These are phyloP conservation scores for Fusarium setosum DNA, from an alignment of 2,329 filamentous ascomycete species.

Conservation along the genomic window DNA sequence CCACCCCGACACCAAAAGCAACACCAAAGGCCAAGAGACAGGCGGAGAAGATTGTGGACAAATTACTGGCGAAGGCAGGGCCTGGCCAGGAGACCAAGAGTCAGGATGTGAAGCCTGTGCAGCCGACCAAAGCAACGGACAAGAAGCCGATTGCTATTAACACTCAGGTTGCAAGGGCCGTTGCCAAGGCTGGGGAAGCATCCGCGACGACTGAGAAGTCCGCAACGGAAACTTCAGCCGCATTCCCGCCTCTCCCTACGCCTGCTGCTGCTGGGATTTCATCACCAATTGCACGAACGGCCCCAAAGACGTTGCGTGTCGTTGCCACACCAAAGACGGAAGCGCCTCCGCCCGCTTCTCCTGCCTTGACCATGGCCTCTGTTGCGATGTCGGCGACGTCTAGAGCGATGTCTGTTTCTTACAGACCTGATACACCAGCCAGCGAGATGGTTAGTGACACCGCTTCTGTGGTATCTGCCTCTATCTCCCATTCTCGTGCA, in stretches of 20 bases:
- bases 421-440: constrained; percentile 77
- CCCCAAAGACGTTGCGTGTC: constrained; percentile 76
- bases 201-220: constrained; percentile 47
- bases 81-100: constrained; percentile 26
- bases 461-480: constrained; percentile 78
- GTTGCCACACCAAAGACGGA: constrained; percentile 75
- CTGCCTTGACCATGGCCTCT: constrained; percentile 45
- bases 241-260: constrained; percentile 63
- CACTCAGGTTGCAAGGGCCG: constrained; percentile 58
- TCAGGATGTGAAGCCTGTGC: constrained; percentile 21
- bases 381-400: constrained; percentile 44
- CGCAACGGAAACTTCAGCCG: constrained; percentile 46
- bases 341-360: constrained; percentile 54
- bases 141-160: constrained; percentile 57
- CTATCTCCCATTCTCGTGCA: constrained; percentile 74
- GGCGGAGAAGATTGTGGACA: constrained; percentile 45
- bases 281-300: constrained; percentile 62
- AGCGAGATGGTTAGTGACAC: constrained; percentile 84
- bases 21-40: constrained; percentile 48
- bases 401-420: constrained; percentile 45
- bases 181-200: constrained; percentile 45
- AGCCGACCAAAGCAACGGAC: constrained; percentile 19
- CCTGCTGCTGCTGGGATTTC: constrained; percentile 57
- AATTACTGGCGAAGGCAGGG: constrained; percentile 35
- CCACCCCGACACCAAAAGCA: constrained; percentile 50